Evolutionary conservation across 2,329 filamentous ascomycete species (phyloP).

Genomic region (Colletotrichum tropicale): DNA sequence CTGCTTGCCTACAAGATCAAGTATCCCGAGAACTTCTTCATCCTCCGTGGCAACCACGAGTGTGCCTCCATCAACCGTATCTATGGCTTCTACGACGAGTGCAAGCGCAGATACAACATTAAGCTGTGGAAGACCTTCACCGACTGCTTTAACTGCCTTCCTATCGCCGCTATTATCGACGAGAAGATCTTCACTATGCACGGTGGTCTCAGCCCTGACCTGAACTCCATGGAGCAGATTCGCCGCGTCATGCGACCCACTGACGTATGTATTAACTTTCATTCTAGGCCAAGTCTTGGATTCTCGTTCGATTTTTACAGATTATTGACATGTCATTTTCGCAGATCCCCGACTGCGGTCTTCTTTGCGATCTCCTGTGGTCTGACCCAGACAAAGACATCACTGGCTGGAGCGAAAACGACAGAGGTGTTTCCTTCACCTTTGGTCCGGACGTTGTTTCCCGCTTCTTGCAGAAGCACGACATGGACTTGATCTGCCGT

Average conservation of each 20-base stretch:
- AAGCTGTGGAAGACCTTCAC: slow-evolving; percentile 99
- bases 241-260: slow-evolving; percentile 98
- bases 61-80: slow-evolving; percentile 99
- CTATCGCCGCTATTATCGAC: slow-evolving; percentile 97
- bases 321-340: background rate
- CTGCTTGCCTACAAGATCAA: slow-evolving; percentile 99
- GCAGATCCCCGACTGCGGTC: slow-evolving; percentile 96
- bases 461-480: slow-evolving; percentile 96
- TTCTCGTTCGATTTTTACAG: background rate
- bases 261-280: slow-evolving; percentile 76
- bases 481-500: slow-evolving; percentile 99
- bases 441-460: slow-evolving; percentile 98
- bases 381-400: slow-evolving; percentile 99
- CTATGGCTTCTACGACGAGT: slow-evolving; percentile 99
- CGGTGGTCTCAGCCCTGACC: slow-evolving; percentile 92
- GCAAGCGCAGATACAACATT: slow-evolving; percentile 98
- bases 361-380: slow-evolving; percentile 97
- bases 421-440: slow-evolving; percentile 97
- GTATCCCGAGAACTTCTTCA: slow-evolving; percentile 99
- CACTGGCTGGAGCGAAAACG: slow-evolving; percentile 98
- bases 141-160: slow-evolving; percentile 98
- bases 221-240: slow-evolving; percentile 99
- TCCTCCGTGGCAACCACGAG: slow-evolving; percentile 97
- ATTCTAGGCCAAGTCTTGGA: slow-evolving; percentile 14
- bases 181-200: slow-evolving; percentile 99